A percentile compares a stretch with the other conserved stretches of the same genome.
Evolutionary conservation across 1,284 basidiomycete genomes (phyloP).

Genomic region (Ceratobasidium sp.): DNA sequence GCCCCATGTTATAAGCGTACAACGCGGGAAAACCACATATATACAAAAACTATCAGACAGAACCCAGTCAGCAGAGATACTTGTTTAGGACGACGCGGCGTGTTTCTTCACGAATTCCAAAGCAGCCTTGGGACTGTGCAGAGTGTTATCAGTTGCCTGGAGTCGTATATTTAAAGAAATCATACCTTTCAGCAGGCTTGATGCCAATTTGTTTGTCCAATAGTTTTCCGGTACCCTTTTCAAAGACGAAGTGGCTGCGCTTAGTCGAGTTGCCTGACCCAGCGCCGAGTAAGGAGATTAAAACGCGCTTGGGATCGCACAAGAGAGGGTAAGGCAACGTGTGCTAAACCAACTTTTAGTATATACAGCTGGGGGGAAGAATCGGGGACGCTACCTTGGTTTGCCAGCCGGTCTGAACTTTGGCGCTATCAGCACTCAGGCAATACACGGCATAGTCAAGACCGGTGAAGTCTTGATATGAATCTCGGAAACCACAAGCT

Average conservation of each 20-base stretch:
- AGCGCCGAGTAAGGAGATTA: constrained; percentile 84
- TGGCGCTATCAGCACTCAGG: constrained; percentile 83
- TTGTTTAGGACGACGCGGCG: not conserved
- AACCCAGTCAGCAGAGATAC: not conserved
- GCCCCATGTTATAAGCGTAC: constrained; percentile 29
- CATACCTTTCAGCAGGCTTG: constrained; percentile 81
- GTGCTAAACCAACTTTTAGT: constrained; percentile 63
- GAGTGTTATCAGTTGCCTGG: not conserved
- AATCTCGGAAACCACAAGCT: constrained; percentile 89
- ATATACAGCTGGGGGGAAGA: not conserved
- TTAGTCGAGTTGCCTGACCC: constrained; percentile 80
- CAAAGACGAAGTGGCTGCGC: constrained; percentile 91
- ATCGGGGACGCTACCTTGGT: constrained; percentile 66
- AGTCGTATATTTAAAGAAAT: constrained; percentile 15
- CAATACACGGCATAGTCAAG: constrained; percentile 84
- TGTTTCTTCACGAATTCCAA: constrained; percentile 59
- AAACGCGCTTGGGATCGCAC: constrained; percentile 82
- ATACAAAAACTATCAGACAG: constrained; percentile 21
- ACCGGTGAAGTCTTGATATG: constrained; percentile 76
- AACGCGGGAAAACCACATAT: constrained; percentile 22
- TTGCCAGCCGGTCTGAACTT: constrained; percentile 85
- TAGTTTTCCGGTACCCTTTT: constrained; percentile 81
- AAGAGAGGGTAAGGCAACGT: constrained; percentile 84
- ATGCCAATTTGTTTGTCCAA: constrained; percentile 85
- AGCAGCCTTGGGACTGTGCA: constrained; percentile 56